Evolutionary conservation across 1,284 basidiomycete genomes (phyloP), one percentile per base, ranked within the genome.

Genomic region (Rhodotorula sp.): DNA sequence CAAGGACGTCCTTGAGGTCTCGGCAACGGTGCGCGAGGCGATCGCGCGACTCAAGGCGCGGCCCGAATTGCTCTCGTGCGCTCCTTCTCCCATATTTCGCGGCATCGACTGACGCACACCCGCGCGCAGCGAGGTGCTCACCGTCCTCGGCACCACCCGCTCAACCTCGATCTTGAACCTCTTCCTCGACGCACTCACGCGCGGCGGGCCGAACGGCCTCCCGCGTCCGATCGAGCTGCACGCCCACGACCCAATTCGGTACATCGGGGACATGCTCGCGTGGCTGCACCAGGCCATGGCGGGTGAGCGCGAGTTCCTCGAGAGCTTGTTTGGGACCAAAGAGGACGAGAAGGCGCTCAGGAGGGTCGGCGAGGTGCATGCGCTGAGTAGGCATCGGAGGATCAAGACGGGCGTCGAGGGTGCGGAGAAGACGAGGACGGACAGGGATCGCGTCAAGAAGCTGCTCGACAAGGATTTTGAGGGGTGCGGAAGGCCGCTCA

Each of bases 261-360:
- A 99, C 80, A 89, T 97, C 25, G 95, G 96, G 29, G 96, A 98
- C 81, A 98, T 99, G 92, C 88, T 99, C 8, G 96, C 95, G 0
- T 99, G 96, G 97, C 89, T 98, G 2, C 96, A 99, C 82, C 97
- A 99, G 76, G 87, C 91, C 0, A 94, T 97, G 70, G 96, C 96
- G 0, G 90, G 90, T 7, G 96, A 99, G 81, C 89, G 90, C 62
- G 97, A 99, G 82, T 93, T 94, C 78, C 85, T 97, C 32, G 93
- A 96, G 79, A 85, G 87, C 41, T 82, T 97, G 50, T 96, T 97
- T 77, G 89, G 87, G 15, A 80, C 92, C 63, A 87, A 85, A 66
- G 88, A 88, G 54, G 80, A 85, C 29, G 7, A 89, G 62, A 90
- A 94, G 88, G 89, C 94, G 56, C 92, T 90, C 56, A 82, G 90